Percentiles rank a stretch among this genome's conserved stretches.
These are phyloP conservation scores for Westerdykella sp. DNA, from an alignment of 2,329 filamentous ascomycete species.

Conservation along the genomic window DNA sequence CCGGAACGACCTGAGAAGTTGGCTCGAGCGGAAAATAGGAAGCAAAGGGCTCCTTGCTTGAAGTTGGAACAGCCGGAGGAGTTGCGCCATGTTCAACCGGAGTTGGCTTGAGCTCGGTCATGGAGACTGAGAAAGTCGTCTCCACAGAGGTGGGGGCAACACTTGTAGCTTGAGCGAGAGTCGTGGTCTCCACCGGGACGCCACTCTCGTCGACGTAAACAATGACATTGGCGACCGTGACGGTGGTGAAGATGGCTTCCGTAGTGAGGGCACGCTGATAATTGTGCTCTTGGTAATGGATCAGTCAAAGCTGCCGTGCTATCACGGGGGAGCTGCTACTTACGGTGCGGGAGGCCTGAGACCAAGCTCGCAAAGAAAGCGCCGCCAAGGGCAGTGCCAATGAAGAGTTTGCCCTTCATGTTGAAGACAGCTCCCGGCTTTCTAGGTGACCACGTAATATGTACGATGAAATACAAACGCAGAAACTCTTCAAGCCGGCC, in stretches of 20 bases:
- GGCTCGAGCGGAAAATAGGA: not conserved
- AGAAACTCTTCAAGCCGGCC: constrained; percentile 7
- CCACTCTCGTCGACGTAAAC: constrained; percentile 31
- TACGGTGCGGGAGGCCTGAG: constrained; percentile 40
- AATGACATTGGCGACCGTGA: constrained; percentile 23
- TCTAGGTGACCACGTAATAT: constrained; percentile 11
- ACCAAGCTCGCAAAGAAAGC: constrained; percentile 32
- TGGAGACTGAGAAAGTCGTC: constrained; percentile 5
- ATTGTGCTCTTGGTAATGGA: constrained; percentile 14
- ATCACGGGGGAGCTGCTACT: constrained; percentile 5
- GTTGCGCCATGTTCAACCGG: not conserved
- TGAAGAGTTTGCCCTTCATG: too few relatives aligned
- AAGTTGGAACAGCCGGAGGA: not conserved
- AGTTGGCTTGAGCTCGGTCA: not conserved
- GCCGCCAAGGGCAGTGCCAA: not conserved
- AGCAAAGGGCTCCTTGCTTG: not conserved
- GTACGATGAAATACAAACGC: constrained; percentile 15
- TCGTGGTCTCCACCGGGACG: constrained; percentile 17
- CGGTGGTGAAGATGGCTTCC: constrained; percentile 27
- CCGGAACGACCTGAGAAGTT: not conserved
- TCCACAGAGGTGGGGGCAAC: constrained; percentile 9
- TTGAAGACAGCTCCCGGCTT: not conserved
- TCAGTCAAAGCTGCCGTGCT: constrained; percentile 7
- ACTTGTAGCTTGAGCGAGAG: constrained; percentile 5
- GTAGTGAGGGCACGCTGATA: constrained; percentile 26